Base-by-base conservation (phyloP, 768 basidiomycete species). In the Suillus americanus region DNA sequence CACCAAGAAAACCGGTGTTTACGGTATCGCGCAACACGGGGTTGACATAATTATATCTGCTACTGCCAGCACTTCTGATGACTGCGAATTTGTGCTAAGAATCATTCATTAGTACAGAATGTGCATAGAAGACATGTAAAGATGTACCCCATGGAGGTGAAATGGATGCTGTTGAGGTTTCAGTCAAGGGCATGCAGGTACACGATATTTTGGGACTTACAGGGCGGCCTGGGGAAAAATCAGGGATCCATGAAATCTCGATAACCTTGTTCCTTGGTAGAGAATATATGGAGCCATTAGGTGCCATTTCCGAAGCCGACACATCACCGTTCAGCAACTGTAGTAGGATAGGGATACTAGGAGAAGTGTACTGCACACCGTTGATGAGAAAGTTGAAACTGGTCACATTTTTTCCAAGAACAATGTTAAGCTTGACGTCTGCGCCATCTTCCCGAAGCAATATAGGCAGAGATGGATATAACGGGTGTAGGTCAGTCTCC, bases 211-310 rank as follows among this genome's bases (percentile, higher is more conserved):
- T 20, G 28, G 18, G 9, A 51, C 51, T 53, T 62, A 10, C 69
- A 71, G 33, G 69, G 53, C 4, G 61, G 41, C 6, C 62, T 55
- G 30, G 60, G 57, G 53, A 16, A 30, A 18, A 18, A 53, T 30
- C 28, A 66, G 68, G 40, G 68, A 64, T 30, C 51, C 51, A 53
- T 0, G 60, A 50, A 7, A 86, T 61, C 62, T 86, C 84, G 65
- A 86, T 77, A 46, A 81, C 75, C 46, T 81, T 77, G 67, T 84
- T 82, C 7, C 71, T 67, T 0, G 81, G 82, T 20, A 87, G 69
- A 8, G 72, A 68, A 63, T 82, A 84, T 10, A 85, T 79, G n/a
- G 78, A 76, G 6, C 81, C 82, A 10, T 74, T 53, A 3, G 79
- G 75, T 5, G 80, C 76, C 35, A 85, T 70, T 18, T 74, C 71